Evolutionary conservation across 148 eudicot genomes (phyloP).

Genomic region (Tetragonia tetragonoides): DNA sequence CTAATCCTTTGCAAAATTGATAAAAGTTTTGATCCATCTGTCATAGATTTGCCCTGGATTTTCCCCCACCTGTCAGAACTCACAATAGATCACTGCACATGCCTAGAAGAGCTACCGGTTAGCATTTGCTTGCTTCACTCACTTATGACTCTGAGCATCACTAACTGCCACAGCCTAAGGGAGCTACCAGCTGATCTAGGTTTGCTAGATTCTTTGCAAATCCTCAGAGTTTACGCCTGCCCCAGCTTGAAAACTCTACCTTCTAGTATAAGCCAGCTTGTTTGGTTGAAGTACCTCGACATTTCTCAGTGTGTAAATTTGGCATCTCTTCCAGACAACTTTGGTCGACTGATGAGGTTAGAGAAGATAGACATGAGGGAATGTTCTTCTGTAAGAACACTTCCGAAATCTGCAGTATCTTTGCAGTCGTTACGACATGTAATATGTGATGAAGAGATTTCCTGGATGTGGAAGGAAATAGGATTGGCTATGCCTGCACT

Average conservation of each 20-base stretch:
- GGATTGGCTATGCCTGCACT: constrained; percentile 38
- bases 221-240: constrained; percentile 68
- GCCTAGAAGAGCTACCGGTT: constrained; percentile 46
- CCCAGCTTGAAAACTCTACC: constrained; percentile 59
- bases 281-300: constrained; percentile 56
- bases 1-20: constrained; percentile 60
- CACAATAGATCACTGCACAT: constrained; percentile 75
- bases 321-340: constrained; percentile 48
- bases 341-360: constrained; percentile 45
- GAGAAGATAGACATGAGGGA: constrained; percentile 86
- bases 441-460: constrained; percentile 73
- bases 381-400: constrained; percentile 43
- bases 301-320: constrained; percentile 65
- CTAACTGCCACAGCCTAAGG: constrained; percentile 63
- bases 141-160: constrained; percentile 56
- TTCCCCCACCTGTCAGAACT: constrained; percentile 70
- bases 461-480: constrained; percentile 59
- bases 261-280: constrained; percentile 44
- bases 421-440: constrained; percentile 51
- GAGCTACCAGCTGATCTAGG: constrained; percentile 64
- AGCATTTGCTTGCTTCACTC: constrained; percentile 49
- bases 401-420: constrained; percentile 42
- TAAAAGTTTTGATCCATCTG: constrained; percentile 32
- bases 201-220: constrained; percentile 41
- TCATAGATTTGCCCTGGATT: constrained; percentile 46